phyloP scores from a whole-genome alignment of 1,284 basidiomycete genomes.

The Apiotrichum veenhuisii region DNA sequence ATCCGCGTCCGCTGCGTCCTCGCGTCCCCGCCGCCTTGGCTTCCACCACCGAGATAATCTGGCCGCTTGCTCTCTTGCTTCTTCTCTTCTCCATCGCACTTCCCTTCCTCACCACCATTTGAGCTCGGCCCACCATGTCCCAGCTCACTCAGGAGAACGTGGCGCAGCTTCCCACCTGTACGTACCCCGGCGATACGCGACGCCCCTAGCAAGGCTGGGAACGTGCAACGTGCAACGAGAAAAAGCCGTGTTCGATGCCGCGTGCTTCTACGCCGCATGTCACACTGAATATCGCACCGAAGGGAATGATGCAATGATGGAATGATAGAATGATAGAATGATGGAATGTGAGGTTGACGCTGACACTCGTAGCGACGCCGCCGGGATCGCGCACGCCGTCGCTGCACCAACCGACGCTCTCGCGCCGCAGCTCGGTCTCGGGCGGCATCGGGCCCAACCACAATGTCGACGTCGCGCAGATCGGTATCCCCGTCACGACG shows the following conservation, averaged over 20 bases:
- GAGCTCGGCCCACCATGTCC: constrained; percentile 21
- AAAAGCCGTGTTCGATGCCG: too few species aligned
- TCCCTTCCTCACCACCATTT: not conserved
- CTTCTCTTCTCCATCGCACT: constrained; percentile 3
- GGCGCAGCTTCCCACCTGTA: constrained; percentile 28
- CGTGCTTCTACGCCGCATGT: too few species aligned
- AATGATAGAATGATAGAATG: too few species aligned
- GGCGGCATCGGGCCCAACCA: constrained; percentile 29
- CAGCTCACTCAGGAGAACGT: constrained; percentile 41
- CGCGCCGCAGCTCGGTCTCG: constrained; percentile 42
- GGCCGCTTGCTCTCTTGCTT: constrained; percentile 1
- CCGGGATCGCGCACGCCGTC: constrained; percentile 29
- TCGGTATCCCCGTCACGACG: constrained; percentile 41
- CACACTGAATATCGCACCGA: too few species aligned
- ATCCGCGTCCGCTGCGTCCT: too few species aligned
- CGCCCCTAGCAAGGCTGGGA: too few species aligned
- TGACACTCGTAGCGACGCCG: constrained; percentile 5
- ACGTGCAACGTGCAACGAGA: too few species aligned
- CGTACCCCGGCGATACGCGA: too few species aligned
- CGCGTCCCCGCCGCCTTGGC: not conserved
- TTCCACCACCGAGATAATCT: not conserved
- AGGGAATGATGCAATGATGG: too few species aligned
- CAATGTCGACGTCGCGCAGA: constrained; percentile 38
- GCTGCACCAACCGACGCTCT: constrained; percentile 42
- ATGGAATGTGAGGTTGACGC: too few species aligned